Percentiles rank a stretch among this genome's conserved stretches.
Conservation (phyloP, 75 land plant genomes). For the Pinus tabuliformis region DNA sequence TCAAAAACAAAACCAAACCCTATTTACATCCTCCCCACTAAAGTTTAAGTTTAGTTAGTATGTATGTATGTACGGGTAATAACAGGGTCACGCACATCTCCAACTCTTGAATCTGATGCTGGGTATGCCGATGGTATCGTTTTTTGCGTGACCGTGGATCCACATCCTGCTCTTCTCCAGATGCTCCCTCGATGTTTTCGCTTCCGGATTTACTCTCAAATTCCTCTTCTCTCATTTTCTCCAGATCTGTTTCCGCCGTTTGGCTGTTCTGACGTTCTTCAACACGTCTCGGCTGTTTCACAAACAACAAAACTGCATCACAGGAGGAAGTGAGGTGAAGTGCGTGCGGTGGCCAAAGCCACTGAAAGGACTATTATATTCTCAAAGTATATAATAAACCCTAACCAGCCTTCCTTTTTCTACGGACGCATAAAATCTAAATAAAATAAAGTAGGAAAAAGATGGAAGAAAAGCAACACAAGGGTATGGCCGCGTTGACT, state of each 20-base stretch:
- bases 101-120: constrained; percentile 54
- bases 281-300: not conserved
- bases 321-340: constrained; percentile 5
- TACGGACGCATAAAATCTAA: not conserved
- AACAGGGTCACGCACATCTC: constrained; percentile 39
- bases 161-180: constrained; percentile 72
- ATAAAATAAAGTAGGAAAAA: no score
- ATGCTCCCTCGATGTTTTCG: constrained; percentile 70
- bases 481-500: no score
- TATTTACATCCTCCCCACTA: not conserved
- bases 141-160: constrained; percentile 50
- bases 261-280: not conserved
- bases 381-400: no score
- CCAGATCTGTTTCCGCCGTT: not conserved
- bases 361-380: no score
- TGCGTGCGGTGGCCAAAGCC: constrained; percentile 12
- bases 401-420: not conserved
- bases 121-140: constrained; percentile 62
- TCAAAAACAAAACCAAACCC: not conserved
- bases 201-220: constrained; percentile 89
- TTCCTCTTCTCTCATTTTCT: constrained; percentile 66
- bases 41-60: no score
- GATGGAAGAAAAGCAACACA: no score
- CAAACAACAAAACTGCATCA: constrained; percentile 4
- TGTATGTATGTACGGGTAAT: not conserved